Conservation (phyloP, 2,329 filamentous ascomycete species). For the Fusarium sp. region DNA sequence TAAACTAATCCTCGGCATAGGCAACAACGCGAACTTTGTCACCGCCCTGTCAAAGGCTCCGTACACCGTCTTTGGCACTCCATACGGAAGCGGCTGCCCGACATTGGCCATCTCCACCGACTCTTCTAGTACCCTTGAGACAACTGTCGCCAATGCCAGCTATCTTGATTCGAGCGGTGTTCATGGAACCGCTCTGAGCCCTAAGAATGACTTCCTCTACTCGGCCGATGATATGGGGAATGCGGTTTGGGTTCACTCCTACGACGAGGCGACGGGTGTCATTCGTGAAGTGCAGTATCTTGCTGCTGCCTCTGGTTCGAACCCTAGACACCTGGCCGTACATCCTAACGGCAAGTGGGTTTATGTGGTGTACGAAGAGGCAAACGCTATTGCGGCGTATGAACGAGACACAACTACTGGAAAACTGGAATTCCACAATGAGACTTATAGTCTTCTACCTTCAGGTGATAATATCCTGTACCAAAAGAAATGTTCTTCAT, state of each 20-base stretch:
- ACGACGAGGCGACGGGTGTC: constrained; percentile 4
- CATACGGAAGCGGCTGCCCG: constrained; percentile 20
- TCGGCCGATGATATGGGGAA: constrained; percentile 29
- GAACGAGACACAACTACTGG: background rate
- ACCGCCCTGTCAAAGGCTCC: constrained; percentile 5
- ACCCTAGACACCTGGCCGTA: background rate
- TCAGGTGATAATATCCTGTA: background rate
- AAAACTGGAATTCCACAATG: background rate
- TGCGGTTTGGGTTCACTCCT: constrained; percentile 26
- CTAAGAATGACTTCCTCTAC: constrained; percentile 15
- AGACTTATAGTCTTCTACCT: background rate
- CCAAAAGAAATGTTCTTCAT: fast-evolving
- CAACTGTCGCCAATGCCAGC: background rate
- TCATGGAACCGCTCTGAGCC: constrained; percentile 18
- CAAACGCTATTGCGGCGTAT: background rate
- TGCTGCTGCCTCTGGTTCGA: background rate
- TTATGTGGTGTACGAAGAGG: constrained; percentile 5
- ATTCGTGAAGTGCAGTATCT: background rate
- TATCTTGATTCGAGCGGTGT: constrained; percentile 10
- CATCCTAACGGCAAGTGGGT: background rate
- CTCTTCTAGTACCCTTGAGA: background rate
- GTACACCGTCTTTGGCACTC: constrained; percentile 21
- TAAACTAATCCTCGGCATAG: background rate
- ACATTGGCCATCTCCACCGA: constrained; percentile 17
- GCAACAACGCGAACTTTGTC: constrained; percentile 5